Base-by-base conservation (phyloP, 2,329 filamentous ascomycete genomes). In the Fusarium sp. region DNA sequence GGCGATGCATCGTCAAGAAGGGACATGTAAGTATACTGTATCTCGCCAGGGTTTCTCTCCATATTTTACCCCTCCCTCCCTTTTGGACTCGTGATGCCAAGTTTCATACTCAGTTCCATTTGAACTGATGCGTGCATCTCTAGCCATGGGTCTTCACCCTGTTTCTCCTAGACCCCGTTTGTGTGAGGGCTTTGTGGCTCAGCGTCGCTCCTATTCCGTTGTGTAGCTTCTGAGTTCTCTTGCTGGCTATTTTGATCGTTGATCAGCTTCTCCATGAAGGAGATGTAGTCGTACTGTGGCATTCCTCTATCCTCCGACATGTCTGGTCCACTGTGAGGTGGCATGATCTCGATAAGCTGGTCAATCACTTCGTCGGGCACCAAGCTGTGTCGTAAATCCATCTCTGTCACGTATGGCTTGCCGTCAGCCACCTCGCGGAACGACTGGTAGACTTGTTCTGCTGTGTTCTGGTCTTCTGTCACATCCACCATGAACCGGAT, bases 401-500 rank as follows among this genome's bases (percentile, higher is more conserved):
- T 93, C 84, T 99, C 96, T 10, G 96, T 99, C 45, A 99, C 96
- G 82, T 99, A 99, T 17, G 96, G 95, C 87, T 99, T 99, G 75
- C 96, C 96, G 85, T 99, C 96, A 24, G 96, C 96, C 51, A 99
- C 96, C 84, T 99, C 96, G 66, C 92, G 91, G 90, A 99, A 99
- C 73, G 93, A 97, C 84, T 99, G 96, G 86, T 96, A 98, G 10
- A 99, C 96, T 83, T 99, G 96, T 83, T 98, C 96, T 18, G 96
- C 96, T 8, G 95, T 98, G 82, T 99, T 98, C 84, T 99, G 96
- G 81, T 99, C 96, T 84, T 99, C 96, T 18, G 96, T 99, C 56
- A 98, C 96, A 77, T 97, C 94, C 54, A 99, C 96, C 96, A 99
- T 99, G 87, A 99, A 99, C 44, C 94, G 92, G 81, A 99, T 99